Evolutionary conservation across 75 land plant species (phyloP).

Genomic region (Sequoia sempervirens): DNA sequence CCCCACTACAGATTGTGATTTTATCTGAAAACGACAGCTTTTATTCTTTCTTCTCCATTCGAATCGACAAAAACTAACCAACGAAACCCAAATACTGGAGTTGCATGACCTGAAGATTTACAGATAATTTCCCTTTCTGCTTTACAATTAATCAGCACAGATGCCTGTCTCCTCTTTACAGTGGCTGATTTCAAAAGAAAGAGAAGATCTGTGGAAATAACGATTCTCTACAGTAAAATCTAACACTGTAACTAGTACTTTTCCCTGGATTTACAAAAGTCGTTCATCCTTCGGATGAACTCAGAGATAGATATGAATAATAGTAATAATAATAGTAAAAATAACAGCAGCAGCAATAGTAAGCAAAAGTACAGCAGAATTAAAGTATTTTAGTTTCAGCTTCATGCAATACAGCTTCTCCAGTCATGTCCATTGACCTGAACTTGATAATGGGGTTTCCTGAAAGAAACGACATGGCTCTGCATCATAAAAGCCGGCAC

Average conservation of each 20-base stretch:
- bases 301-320: neutral
- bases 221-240: neutral
- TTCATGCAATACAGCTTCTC: slow-evolving; percentile 23
- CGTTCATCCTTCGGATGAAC: slow-evolving; percentile 4
- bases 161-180: neutral
- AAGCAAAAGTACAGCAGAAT: neutral
- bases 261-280: neutral
- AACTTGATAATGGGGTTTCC: slow-evolving; percentile 35
- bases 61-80: neutral
- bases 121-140: neutral
- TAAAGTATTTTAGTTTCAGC: neutral
- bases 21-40: neutral
- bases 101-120: neutral
- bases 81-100: neutral
- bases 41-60: neutral
- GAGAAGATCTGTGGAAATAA: neutral
- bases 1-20: neutral
- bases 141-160: neutral
- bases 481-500: slow-evolving; percentile 58
- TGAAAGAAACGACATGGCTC: slow-evolving; percentile 64
- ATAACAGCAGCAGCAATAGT: neutral
- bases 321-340: neutral
- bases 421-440: slow-evolving; percentile 39
- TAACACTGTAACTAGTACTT: neutral
- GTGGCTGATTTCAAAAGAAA: neutral